Conservation (phyloP, 2,329 filamentous ascomycete species). For the Aureobasidium vineae region DNA sequence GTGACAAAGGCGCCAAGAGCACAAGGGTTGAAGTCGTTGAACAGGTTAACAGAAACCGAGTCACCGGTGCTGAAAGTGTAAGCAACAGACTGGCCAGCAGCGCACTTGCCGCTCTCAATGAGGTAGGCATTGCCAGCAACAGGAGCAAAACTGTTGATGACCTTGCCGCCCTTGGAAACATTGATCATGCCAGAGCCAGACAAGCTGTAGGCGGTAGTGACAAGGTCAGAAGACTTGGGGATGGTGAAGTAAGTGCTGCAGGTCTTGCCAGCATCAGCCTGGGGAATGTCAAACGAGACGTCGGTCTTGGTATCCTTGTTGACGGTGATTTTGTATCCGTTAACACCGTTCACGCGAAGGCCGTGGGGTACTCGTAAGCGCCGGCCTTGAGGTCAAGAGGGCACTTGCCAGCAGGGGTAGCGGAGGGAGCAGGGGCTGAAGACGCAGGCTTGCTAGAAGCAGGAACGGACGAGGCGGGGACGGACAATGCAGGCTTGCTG, state of each 20-base stretch:
- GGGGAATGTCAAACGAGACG: constrained; percentile 22
- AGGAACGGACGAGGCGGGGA: neutral
- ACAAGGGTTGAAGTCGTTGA: constrained; percentile 25
- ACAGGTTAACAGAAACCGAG: neutral
- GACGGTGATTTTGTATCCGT: constrained; percentile 20
- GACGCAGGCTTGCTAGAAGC: neutral
- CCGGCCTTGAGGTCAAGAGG: constrained; percentile 21
- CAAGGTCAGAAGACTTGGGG: neutral
- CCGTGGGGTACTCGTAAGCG: constrained; percentile 22
- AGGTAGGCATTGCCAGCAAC: neutral
- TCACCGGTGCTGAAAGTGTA: constrained; percentile 20
- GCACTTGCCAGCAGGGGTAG: constrained; percentile 20
- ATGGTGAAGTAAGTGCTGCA: constrained; percentile 23
- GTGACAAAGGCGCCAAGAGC: constrained; percentile 20
- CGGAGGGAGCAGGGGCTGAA: neutral
- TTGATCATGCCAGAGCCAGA: constrained; percentile 6
- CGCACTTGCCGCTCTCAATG: constrained; percentile 12
- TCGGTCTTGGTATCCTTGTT: constrained; percentile 16
- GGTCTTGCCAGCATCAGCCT: constrained; percentile 22
- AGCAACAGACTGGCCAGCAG: constrained; percentile 1
- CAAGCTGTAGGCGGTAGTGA: constrained; percentile 12
- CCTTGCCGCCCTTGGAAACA: constrained; percentile 12
- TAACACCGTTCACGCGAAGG: constrained; percentile 26
- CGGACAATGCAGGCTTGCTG: neutral
- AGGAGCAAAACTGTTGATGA: neutral